A percentile compares a stretch with the other conserved stretches of the same genome.
Conservation (phyloP, 192 early-diverging fungal species). For the Backusella circina region DNA sequence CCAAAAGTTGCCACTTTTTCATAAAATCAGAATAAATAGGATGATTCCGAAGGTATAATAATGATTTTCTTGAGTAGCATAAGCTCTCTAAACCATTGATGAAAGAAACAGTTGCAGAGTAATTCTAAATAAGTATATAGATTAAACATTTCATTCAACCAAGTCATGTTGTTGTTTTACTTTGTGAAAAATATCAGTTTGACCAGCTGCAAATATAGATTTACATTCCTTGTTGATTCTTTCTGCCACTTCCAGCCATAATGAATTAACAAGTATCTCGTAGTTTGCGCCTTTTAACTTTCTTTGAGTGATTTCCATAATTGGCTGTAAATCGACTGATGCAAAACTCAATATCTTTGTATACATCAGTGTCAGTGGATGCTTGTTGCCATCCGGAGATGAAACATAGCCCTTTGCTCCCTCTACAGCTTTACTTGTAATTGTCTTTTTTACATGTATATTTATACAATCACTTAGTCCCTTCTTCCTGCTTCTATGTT, state of each 20-base stretch:
- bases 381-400: not conserved
- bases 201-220: constrained; percentile 59
- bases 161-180: constrained; percentile 24
- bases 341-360: constrained; percentile 52
- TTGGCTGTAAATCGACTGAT: constrained; percentile 36
- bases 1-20: constrained; percentile 55
- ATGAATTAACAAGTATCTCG: constrained; percentile 58
- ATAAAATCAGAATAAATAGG: constrained; percentile 52
- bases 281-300: constrained; percentile 58
- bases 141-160: not conserved
- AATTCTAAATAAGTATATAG: constrained; percentile 36
- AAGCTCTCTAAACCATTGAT: constrained; percentile 46
- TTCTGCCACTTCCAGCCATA: constrained; percentile 54
- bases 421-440: not conserved
- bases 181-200: constrained; percentile 67
- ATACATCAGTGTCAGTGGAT: constrained; percentile 56
- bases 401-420: not conserved
- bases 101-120: constrained; percentile 53
- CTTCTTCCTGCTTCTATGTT: no score
- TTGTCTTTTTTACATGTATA: constrained; percentile 6
- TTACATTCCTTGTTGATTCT: constrained; percentile 44
- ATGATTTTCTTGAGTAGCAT: constrained; percentile 37
- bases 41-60: constrained; percentile 47
- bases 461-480: not conserved
- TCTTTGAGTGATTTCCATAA: constrained; percentile 54